Evolutionary conservation across 805 yeast genomes (phyloP).

Genomic region (Candida ipomoeae): DNA sequence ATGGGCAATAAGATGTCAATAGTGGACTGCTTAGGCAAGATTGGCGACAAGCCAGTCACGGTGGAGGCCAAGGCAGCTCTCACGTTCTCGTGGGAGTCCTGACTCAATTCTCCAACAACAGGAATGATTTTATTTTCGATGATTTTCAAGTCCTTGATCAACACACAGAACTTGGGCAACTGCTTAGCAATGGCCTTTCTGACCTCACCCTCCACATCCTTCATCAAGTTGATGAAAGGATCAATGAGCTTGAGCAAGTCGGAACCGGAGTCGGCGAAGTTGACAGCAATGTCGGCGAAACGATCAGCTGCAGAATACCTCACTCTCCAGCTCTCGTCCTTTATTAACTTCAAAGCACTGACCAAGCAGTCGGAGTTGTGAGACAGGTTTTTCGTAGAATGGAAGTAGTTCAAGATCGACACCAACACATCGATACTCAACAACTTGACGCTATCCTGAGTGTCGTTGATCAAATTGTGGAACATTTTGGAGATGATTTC

Average conservation of each 20-base stretch:
- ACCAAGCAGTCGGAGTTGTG: conserved; percentile 61
- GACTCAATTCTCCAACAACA: conserved; percentile 73
- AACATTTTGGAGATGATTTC: conserved; percentile 79
- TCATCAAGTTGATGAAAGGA: conserved; percentile 72
- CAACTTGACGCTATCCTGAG: conserved; percentile 92
- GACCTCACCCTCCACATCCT: conserved; percentile 93
- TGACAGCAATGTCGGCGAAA: conserved; percentile 67
- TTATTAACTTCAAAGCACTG: conserved; percentile 65
- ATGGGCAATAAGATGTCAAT: conserved; percentile 81
- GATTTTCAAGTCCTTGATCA: conserved; percentile 43
- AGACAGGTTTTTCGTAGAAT: conserved; percentile 49
- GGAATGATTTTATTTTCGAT: conserved; percentile 75
- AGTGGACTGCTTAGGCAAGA: conserved; percentile 79
- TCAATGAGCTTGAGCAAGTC: conserved; percentile 60
- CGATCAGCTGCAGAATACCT: conserved; percentile 97
- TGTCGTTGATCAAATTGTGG: conserved; percentile 70
- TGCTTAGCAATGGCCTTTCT: conserved; percentile 93
- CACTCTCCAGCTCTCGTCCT: conserved; percentile 96
- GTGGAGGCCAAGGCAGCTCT: conserved; percentile 89
- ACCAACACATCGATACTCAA: conserved; percentile 84
- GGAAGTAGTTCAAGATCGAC: conserved; percentile 69
- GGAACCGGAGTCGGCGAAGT: conserved; percentile 53
- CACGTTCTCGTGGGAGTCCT: conserved; percentile 89
- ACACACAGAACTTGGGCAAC: conserved; percentile 66
- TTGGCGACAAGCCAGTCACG: conserved; percentile 80